A percentile compares a stretch with the other conserved stretches of the same genome.
These are phyloP conservation scores for Stropharia rugosoannulata DNA, from an alignment of 768 basidiomycete genomes.

Conservation along the genomic window DNA sequence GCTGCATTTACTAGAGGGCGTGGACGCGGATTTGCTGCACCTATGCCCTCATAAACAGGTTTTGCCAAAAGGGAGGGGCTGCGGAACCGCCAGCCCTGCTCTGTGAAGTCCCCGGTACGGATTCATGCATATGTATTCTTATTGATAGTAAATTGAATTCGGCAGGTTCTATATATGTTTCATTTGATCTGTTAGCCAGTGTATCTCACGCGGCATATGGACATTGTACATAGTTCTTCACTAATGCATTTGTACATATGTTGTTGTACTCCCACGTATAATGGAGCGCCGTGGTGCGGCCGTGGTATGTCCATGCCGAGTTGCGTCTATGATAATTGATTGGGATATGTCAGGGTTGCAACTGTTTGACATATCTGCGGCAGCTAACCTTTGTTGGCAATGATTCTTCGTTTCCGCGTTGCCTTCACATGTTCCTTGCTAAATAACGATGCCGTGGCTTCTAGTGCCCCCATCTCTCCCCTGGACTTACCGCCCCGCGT, in stretches of 20 bases:
- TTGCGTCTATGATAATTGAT: neutral
- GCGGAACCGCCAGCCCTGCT: too few relatives aligned
- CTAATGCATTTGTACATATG: neutral
- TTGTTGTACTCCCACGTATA: too few relatives aligned
- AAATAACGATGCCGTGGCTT: neutral
- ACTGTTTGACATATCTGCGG: neutral
- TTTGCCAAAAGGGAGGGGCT: too few relatives aligned
- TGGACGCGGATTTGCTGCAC: constrained; percentile 32
- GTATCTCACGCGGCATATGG: neutral
- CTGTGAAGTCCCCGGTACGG: too few relatives aligned
- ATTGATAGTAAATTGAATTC: too few relatives aligned
- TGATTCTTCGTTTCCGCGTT: neutral
- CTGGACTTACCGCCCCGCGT: neutral
- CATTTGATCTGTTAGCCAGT: too few relatives aligned
- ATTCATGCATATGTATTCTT: too few relatives aligned
- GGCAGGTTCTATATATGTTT: too few relatives aligned
- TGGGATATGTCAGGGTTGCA: neutral
- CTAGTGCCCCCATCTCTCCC: neutral
- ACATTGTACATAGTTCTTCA: neutral
- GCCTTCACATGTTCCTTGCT: too few relatives aligned
- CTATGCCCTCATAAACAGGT: constrained; percentile 25
- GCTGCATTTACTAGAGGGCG: constrained; percentile 35
- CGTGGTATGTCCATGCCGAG: constrained; percentile 9
- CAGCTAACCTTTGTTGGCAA: neutral
- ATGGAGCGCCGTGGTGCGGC: neutral